A percentile compares a stretch with the other conserved stretches of the same genome.
phyloP scores from a whole-genome alignment of 768 basidiomycete species.

The Mycena sanguinolenta region DNA sequence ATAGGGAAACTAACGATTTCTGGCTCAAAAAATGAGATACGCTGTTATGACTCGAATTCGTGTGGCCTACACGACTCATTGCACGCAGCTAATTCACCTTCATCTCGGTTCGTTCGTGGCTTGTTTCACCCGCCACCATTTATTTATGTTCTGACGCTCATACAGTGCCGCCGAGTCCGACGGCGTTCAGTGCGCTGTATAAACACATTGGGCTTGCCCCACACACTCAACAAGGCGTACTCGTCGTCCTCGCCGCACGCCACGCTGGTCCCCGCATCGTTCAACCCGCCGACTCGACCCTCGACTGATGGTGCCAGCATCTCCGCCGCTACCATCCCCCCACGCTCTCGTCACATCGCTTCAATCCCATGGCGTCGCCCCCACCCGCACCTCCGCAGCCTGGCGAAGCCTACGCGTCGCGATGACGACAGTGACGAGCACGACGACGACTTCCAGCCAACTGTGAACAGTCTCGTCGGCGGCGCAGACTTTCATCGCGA shows the following conservation, averaged over 20 bases:
- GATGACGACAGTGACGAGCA: constrained; percentile 82
- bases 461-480: constrained; percentile 52
- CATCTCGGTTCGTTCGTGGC: no score
- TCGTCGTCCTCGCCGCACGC: constrained; percentile 63
- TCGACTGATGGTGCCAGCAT: constrained; percentile 73
- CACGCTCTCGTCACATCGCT: constrained; percentile 76
- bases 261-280: constrained; percentile 59
- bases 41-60: no score
- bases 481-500: constrained; percentile 84
- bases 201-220: constrained; percentile 69
- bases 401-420: constrained; percentile 43
- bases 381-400: constrained; percentile 67
- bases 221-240: constrained; percentile 69
- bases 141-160: constrained; percentile 34
- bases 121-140: no score
- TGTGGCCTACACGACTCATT: no score
- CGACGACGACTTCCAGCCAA: constrained; percentile 81
- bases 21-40: no score
- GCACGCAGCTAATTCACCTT: no score
- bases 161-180: constrained; percentile 63
- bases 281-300: constrained; percentile 59
- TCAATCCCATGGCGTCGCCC: constrained; percentile 78
- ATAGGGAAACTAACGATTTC: no score
- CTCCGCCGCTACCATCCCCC: constrained; percentile 69
- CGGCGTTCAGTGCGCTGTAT: no score